Evolutionary conservation across 2,329 filamentous ascomycete genomes (phyloP).

Genomic region (Fusarium paranaense): DNA sequence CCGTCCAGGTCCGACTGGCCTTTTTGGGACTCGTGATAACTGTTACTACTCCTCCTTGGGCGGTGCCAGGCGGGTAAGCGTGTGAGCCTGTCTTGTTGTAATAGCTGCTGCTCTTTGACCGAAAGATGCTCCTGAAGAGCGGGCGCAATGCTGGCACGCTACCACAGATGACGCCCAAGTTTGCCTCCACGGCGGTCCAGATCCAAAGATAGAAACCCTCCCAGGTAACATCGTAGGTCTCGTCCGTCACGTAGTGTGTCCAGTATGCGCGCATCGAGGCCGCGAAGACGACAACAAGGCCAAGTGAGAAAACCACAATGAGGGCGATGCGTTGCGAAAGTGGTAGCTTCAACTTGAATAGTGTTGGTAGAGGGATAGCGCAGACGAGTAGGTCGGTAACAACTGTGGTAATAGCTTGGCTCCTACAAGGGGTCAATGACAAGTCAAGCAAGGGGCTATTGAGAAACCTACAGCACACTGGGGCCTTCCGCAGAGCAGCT

Average conservation of each 20-base stretch:
- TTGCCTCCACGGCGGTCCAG: conserved; percentile 56
- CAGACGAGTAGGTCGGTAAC: conserved; percentile 52
- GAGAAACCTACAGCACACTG: conserved; percentile 37
- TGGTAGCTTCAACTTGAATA: conserved; percentile 49
- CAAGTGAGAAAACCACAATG: conserved; percentile 52
- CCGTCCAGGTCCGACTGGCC: conserved; percentile 30
- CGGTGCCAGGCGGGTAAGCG: conserved; percentile 31
- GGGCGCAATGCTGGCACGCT: conserved; percentile 52
- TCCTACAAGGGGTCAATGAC: conserved; percentile 23
- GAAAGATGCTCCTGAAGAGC: conserved; percentile 41
- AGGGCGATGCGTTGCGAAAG: conserved; percentile 49
- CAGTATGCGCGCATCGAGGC: conserved; percentile 53
- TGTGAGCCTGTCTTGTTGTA: conserved; percentile 37
- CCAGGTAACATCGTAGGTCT: conserved; percentile 57
- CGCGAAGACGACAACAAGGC: conserved; percentile 52
- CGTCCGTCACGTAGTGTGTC: conserved; percentile 48
- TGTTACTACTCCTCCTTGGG: conserved; percentile 32
- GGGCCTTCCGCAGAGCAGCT: conserved; percentile 48
- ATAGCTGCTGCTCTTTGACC: conserved; percentile 41
- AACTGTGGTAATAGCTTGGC: conserved; percentile 49
- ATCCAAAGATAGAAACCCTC: conserved; percentile 55
- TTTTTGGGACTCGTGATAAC: conserved; percentile 26
- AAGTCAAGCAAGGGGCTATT: too few species aligned
- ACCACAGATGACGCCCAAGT: conserved; percentile 56
- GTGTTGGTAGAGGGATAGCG: conserved; percentile 51